Evolutionary conservation across 495 filamentous ascomycete species (phyloP).

Genomic region (Mycothermus thermophilus): DNA sequence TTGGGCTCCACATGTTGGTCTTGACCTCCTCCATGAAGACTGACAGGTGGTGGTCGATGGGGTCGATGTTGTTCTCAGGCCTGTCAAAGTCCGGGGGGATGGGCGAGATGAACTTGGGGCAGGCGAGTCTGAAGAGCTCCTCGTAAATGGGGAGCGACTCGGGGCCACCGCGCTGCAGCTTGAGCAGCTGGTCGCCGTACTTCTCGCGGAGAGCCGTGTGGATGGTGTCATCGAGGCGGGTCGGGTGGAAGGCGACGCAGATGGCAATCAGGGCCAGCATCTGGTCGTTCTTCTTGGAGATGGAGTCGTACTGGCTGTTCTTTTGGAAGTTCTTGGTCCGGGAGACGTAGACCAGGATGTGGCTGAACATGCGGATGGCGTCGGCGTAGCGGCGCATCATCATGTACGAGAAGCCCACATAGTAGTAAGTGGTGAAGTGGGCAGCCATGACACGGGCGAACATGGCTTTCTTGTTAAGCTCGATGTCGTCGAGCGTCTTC

Average conservation of each 20-base stretch:
- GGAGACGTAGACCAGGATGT: constrained; percentile 97
- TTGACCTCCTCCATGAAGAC: constrained; percentile 99
- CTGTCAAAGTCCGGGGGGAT: constrained; percentile 95
- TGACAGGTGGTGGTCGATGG: constrained; percentile 87
- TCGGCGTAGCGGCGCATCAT: constrained; percentile 99
- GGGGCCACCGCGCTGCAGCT: constrained; percentile 87
- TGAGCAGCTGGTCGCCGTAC: constrained; percentile 92
- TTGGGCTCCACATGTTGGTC: constrained; percentile 89
- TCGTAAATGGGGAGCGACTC: constrained; percentile 92
- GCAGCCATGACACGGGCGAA: constrained; percentile 99
- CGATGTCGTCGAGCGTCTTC: constrained; percentile 97
- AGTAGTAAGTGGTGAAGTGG: constrained; percentile 99
- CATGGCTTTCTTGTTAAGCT: constrained; percentile 99
- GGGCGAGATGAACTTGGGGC: constrained; percentile 98
- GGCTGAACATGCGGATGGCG: constrained; percentile 98
- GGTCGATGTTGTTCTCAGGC: constrained; percentile 86
- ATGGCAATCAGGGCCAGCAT: constrained; percentile 99
- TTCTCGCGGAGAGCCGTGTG: constrained; percentile 96
- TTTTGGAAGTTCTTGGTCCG: constrained; percentile 99
- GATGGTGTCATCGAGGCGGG: constrained; percentile 94
- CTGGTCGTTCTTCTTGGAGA: constrained; percentile 99
- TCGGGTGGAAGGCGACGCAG: constrained; percentile 94
- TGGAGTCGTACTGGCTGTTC: constrained; percentile 90
- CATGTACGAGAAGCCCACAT: constrained; percentile 99
- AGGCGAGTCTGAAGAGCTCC: constrained; percentile 87